Base-by-base conservation (phyloP, 1,139 yeast species). In the Pichia sp. region DNA sequence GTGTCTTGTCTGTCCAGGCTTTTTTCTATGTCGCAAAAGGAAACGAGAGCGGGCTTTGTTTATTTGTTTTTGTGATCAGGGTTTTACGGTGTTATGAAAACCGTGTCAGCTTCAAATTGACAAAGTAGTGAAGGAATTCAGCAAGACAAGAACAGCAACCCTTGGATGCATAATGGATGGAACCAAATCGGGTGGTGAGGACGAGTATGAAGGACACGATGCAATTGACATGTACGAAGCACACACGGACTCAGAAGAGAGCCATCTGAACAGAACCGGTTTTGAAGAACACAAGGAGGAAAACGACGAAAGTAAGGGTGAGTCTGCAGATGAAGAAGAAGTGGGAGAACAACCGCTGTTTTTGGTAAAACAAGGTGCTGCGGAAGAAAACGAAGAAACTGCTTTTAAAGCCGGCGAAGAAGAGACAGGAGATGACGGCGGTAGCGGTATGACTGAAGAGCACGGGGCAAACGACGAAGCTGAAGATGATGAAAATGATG, bases 141-240 rank as follows among this genome's bases (percentile, higher is more conserved):
- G 41, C 26, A 23, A n/a, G 2, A 36, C 41, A 36, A 36, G n/a
- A 36, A 36, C 36, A 8, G 16, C 13, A 15, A n/a, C n/a, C 16
- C 7, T 10, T 36, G n/a, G 8, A 10, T n/a, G 41, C 16, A 36
- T 15, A 36, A 36, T 36, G 41, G 41, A 36, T n/a, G 41, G 16
- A 10, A 10, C 16, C 13, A 36, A 36, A n/a, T 15, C 16, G 13
- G 40, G 8, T 38, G 42, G 13, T 26, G 23, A 46, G 19, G 47
- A 32, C 6, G 41, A 8, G 5, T 49, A 34, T 26, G 45, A 47
- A 10, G 36, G 23, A 3, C 45, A 46, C 29, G 47, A 46, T 30
- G 31, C 47, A 6, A 23, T 50, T 47, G 47, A 50, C 11, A 26
- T 49, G 15, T 53, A 49, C 15, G 46, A 48, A 8, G 43, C 47